Conservation (phyloP, 257 asterid species). For the Gentiana straminea region DNA sequence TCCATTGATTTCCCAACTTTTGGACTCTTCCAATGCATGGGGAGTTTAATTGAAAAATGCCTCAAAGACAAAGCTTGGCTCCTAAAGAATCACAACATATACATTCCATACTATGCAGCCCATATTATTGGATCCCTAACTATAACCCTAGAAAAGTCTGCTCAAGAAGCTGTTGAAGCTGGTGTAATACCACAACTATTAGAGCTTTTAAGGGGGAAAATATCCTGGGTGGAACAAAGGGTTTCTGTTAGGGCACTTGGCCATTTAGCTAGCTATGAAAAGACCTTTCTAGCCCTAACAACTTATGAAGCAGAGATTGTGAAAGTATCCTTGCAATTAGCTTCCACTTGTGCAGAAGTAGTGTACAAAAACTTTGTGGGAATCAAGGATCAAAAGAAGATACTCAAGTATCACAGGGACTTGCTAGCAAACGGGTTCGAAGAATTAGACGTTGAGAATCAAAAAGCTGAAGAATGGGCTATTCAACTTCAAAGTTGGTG, state of each 20-base stretch:
- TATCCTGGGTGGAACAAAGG: slow-evolving; percentile 90
- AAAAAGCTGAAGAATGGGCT: slow-evolving; percentile 87
- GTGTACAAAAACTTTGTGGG: slow-evolving; percentile 50
- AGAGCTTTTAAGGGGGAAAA: slow-evolving; percentile 65
- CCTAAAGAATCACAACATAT: slow-evolving; percentile 45
- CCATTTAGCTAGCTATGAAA: slow-evolving; percentile 66
- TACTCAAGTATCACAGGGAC: slow-evolving; percentile 38
- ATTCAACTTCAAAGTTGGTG: slow-evolving; percentile 84
- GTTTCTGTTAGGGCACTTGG: slow-evolving; percentile 80
- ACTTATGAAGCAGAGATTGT: slow-evolving; percentile 45
- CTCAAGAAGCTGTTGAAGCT: slow-evolving; percentile 42
- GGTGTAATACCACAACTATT: slow-evolving; percentile 46
- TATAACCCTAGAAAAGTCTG: slow-evolving; percentile 35
- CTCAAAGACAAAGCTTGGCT: slow-evolving; percentile 43
- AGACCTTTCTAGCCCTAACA: slow-evolving; percentile 33
- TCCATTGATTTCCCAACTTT: slow-evolving; percentile 39
- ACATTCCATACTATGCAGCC: slow-evolving; percentile 77
- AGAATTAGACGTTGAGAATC: slow-evolving; percentile 48
- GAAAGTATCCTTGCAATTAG: slow-evolving; percentile 35
- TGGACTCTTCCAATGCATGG: slow-evolving; percentile 69
- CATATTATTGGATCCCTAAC: slow-evolving; percentile 77
- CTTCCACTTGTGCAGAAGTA: slow-evolving; percentile 42
- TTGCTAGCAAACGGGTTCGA: slow-evolving; percentile 62
- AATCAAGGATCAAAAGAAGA: slow-evolving; percentile 24
- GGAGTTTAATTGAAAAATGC: slow-evolving; percentile 35